A percentile compares a stretch with the other conserved stretches of the same genome.
Evolutionary conservation across 371 early-diverging fungal species (phyloP).

Genomic region (Funneliformis caledonium): DNA sequence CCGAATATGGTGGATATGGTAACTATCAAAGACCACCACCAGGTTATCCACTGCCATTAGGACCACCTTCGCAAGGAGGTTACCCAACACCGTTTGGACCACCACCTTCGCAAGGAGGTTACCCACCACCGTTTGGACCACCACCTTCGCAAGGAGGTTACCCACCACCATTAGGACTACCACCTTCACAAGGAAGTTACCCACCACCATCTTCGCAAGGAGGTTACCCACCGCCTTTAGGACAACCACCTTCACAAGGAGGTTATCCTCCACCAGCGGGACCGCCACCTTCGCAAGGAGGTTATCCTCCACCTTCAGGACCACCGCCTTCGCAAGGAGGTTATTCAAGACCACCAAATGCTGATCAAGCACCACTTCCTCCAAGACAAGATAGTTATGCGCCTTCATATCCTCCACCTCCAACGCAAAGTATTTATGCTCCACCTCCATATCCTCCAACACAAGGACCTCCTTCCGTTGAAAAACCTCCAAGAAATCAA

Average conservation of each 20-base stretch:
- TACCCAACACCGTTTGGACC: not conserved
- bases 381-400: not conserved
- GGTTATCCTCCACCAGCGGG: too few species aligned
- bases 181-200: not conserved
- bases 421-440: not conserved
- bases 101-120: not conserved
- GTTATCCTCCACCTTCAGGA: not conserved
- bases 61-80: not conserved
- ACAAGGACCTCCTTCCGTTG: not conserved
- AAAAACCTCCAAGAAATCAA: not conserved
- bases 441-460: slow-evolving; percentile 7
- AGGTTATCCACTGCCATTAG: too few species aligned
- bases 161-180: not conserved
- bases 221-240: not conserved
- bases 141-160: not conserved
- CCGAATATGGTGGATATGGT: too few species aligned
- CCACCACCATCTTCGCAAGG: not conserved
- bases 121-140: not conserved
- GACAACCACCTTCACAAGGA: too few species aligned
- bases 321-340: not conserved
- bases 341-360: not conserved
- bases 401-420: not conserved
- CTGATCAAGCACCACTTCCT: not conserved
- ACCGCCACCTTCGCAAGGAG: not conserved
- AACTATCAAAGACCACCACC: too few species aligned